phyloP scores from a whole-genome alignment of 208 protist genomes.

The Naegleria gruberi region DNA sequence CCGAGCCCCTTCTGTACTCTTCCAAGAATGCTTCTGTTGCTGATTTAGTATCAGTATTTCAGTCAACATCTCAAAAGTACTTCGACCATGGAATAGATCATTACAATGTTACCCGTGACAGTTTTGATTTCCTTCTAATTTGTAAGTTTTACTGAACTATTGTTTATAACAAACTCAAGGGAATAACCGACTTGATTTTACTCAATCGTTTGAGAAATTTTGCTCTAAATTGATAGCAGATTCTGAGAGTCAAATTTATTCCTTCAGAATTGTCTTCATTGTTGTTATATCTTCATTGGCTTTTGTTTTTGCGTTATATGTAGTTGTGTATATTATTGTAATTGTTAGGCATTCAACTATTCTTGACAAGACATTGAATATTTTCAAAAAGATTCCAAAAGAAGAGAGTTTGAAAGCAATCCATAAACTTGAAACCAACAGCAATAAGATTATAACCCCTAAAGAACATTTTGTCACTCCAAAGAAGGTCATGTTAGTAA shows the following conservation, averaged over 20 bases:
- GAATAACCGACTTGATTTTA: background rate
- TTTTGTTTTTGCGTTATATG: background rate
- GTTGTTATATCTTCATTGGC: background rate
- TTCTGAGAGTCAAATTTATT: background rate
- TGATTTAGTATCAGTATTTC: background rate
- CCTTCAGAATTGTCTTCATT: background rate
- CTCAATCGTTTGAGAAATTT: background rate
- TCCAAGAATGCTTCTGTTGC: background rate
- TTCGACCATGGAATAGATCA: background rate
- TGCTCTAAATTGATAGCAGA: background rate
- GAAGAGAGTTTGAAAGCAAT: background rate
- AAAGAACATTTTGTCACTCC: background rate
- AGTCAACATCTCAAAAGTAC: background rate
- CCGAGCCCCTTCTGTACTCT: background rate
- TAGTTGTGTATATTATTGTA: background rate
- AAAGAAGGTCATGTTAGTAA: background rate
- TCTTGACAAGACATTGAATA: background rate
- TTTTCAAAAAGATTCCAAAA: background rate
- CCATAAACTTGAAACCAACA: background rate
- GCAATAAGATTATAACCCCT: background rate
- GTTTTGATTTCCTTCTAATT: background rate
- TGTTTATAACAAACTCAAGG: background rate
- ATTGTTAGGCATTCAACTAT: background rate
- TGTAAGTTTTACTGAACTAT: background rate
- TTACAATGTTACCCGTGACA: background rate